phyloP scores from a whole-genome alignment of 768 basidiomycete genomes.

The Termitomyces sp. region DNA sequence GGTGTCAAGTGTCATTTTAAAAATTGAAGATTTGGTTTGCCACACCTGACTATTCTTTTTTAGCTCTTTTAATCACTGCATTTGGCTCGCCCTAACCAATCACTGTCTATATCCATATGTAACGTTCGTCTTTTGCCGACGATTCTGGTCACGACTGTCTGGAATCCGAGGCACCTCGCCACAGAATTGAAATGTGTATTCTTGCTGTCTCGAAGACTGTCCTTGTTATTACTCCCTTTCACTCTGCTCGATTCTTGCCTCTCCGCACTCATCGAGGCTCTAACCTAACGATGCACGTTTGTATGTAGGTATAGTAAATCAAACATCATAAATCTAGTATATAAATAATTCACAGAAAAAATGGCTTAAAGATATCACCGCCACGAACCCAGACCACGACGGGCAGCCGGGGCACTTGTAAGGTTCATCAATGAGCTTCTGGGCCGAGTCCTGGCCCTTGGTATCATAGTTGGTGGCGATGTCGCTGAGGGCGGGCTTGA shows the following conservation, averaged over 20 bases:
- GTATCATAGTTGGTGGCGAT: background rate
- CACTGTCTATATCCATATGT: background rate
- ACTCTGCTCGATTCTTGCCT: background rate
- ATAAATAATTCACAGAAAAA: background rate
- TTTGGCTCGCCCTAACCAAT: background rate
- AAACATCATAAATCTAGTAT: background rate
- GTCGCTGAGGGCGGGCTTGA: background rate
- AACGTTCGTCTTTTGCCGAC: background rate
- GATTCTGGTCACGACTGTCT: background rate
- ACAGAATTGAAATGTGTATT: background rate
- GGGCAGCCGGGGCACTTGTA: background rate
- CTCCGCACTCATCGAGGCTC: background rate
- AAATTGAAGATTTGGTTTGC: background rate
- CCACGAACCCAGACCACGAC: slow-evolving; percentile 2
- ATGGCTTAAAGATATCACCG: background rate
- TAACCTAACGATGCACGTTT: background rate
- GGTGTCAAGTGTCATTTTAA: background rate
- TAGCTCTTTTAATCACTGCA: background rate
- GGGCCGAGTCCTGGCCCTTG: background rate
- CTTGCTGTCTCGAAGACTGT: background rate
- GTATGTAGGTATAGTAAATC: background rate
- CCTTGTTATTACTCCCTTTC: background rate
- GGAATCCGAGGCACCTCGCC: background rate
- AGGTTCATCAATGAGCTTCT: background rate
- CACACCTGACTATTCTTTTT: background rate